A percentile compares a stretch with the other conserved stretches of the same genome.
phyloP scores from a whole-genome alignment of 768 basidiomycete species.

The Phallus indusiatus region DNA sequence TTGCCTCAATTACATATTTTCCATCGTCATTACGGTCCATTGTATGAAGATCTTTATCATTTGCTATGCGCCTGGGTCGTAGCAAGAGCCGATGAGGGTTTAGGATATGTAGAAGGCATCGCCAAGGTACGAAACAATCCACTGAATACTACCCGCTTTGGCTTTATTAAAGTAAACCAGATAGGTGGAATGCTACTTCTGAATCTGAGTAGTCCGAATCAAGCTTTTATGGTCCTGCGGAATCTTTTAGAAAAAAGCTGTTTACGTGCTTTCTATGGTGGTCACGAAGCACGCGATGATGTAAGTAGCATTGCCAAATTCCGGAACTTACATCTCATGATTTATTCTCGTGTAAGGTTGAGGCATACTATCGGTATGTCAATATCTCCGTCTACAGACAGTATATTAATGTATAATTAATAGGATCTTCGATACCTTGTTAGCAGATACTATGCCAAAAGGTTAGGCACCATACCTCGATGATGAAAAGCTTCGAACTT shows the following conservation, averaged over 20 bases:
- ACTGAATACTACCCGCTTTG: background rate
- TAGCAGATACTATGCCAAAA: constrained; percentile 92
- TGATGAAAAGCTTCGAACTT: background rate
- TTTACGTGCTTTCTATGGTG: constrained; percentile 77
- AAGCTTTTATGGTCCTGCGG: constrained; percentile 71
- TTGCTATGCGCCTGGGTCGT: constrained; percentile 86
- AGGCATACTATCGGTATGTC: constrained; percentile 79
- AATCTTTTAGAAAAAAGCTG: constrained; percentile 83
- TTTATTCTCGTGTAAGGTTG: constrained; percentile 43
- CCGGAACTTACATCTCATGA: background rate
- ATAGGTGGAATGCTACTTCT: constrained; percentile 82
- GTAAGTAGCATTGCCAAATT: constrained; percentile 36
- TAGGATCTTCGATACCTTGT: constrained; percentile 85
- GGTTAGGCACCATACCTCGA: constrained; percentile 35
- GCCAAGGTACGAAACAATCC: constrained; percentile 29
- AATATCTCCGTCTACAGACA: background rate
- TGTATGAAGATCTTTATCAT: constrained; percentile 75
- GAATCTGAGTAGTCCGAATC: constrained; percentile 63
- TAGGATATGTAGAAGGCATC: constrained; percentile 61
- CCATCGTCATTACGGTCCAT: constrained; percentile 61
- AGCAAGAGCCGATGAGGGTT: constrained; percentile 70
- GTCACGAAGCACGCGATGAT: constrained; percentile 59
- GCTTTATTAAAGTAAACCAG: constrained; percentile 16
- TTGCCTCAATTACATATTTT: constrained; percentile 78
- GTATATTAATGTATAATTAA: background rate